These are phyloP conservation scores for Rhizodiscina lignyota DNA, from an alignment of 495 filamentous ascomycete species.

Conservation along the genomic window DNA sequence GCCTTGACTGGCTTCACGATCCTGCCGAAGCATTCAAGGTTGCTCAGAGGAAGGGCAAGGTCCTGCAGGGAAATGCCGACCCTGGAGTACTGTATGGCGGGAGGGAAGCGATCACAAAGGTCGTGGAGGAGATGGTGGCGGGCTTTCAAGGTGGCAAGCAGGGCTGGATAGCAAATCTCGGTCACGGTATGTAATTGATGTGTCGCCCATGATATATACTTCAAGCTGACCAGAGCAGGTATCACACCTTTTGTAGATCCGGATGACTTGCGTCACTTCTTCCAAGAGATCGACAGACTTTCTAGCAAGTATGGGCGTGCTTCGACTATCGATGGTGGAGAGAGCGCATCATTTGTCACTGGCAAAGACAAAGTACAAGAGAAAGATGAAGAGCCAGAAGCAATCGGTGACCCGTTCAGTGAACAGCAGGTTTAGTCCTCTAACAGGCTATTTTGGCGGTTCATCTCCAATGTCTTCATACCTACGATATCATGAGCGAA, in stretches of 20 bases:
- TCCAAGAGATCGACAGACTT: conserved; percentile 65
- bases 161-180: conserved; percentile 76
- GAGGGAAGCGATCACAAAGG: conserved; percentile 56
- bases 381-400: neutral
- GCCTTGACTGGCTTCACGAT: conserved; percentile 89
- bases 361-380: conserved; percentile 5
- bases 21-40: conserved; percentile 66
- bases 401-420: neutral
- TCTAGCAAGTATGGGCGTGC: too few relatives aligned
- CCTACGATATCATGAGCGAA: conserved; percentile 3
- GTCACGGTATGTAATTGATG: conserved; percentile 56
- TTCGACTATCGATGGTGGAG: too few relatives aligned
- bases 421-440: neutral
- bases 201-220: neutral
- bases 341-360: too few relatives aligned
- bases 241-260: conserved; percentile 90
- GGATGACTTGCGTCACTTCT: conserved; percentile 81
- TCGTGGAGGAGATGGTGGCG: conserved; percentile 66
- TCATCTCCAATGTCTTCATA: conserved; percentile 14
- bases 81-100: conserved; percentile 85
- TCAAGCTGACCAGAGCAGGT: conserved; percentile 27
- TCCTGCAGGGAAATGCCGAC: conserved; percentile 88
- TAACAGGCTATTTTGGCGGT: neutral
- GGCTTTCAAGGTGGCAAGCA: conserved; percentile 79
- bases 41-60: conserved; percentile 47